Evolutionary conservation across 2,329 filamentous ascomycete species (phyloP).

Genomic region (Aureobasidium leucospermi): DNA sequence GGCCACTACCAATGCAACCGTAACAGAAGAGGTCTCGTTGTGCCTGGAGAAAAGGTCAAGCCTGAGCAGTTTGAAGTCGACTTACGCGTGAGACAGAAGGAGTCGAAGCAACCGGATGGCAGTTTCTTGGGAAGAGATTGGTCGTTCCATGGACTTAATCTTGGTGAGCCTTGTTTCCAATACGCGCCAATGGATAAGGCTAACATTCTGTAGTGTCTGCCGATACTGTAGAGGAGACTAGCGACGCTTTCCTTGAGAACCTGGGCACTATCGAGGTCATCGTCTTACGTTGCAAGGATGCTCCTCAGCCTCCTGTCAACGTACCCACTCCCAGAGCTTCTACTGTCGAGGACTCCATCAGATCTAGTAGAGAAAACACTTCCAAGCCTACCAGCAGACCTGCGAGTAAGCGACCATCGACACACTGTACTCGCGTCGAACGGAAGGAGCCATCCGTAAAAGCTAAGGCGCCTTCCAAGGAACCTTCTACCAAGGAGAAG

Average conservation of each 20-base stretch:
- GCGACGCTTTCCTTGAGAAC: constrained; percentile 27
- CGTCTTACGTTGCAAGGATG: constrained; percentile 36
- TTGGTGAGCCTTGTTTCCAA: constrained; percentile 28
- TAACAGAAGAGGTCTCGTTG: constrained; percentile 38
- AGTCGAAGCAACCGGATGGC: constrained; percentile 40
- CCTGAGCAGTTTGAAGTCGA: constrained; percentile 35
- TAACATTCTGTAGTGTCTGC: constrained; percentile 27
- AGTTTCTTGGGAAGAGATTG: constrained; percentile 45
- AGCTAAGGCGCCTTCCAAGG: not conserved
- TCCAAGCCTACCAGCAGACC: not conserved
- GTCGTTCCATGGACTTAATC: constrained; percentile 45
- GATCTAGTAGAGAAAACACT: not conserved
- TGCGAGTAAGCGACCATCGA: not conserved
- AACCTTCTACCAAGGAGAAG: constrained; percentile 12
- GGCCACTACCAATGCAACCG: constrained; percentile 52
- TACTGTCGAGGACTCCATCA: too few relatives aligned
- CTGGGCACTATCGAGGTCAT: constrained; percentile 44
- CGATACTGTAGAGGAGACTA: constrained; percentile 29
- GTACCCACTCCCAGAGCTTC: not conserved
- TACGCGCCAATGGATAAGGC: not conserved
- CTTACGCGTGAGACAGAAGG: constrained; percentile 47
- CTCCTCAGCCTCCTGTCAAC: constrained; percentile 12
- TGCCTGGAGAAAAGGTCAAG: constrained; percentile 23
- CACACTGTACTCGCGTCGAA: not conserved
- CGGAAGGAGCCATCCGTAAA: not conserved